Evolutionary conservation across 2,329 filamentous ascomycete species (phyloP), one percentile per base, ranked within the genome.

Genomic region (Podosphaera xanthii): DNA sequence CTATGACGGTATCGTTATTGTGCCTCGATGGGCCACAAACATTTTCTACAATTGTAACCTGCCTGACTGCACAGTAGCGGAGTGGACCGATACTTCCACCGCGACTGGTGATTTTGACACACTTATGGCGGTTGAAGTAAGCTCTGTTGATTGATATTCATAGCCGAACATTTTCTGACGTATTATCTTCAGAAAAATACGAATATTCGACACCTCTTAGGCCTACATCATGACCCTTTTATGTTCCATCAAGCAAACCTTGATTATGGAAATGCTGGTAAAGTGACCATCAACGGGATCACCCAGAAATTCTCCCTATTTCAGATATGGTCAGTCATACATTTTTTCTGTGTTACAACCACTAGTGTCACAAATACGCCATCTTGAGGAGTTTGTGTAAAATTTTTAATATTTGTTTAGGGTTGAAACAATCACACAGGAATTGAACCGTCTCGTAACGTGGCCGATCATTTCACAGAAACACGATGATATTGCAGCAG

Each of bases 201-300:
- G 54, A 80, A 78, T 57, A 75, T 76, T 38, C 74, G 78, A 40
- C 76, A 82, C 64, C 70, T 82, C 31, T 72, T 82, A 44, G 75
- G 73, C 10, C 72, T 83, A 4, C 73, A 66, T 59, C 64, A 64
- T 42, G 66, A 68, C 44, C 62, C 65, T 1, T 68, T 61, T 60
- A 68, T 68, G 66, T 74, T 83, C 72, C 80, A 83, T 67, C 79
- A 83, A 69, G 78, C 78, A 60, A 83, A 83, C 65, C 65, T 79
- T 61, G 75, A 78, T 59, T 74, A 76, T 52, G 70, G 70, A 2
- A 78, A 77, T 58, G 72, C 75, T 6, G 58, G 46, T 30, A 46
- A 46, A 30, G 65, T 62, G 0, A 65, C 60, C 0, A 63, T 69
- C 58, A 68, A 68, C 52, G 67, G 67, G 9, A 63, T 63, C 2